phyloP scores from a whole-genome alignment of 768 basidiomycete species.

The Postia placenta region DNA sequence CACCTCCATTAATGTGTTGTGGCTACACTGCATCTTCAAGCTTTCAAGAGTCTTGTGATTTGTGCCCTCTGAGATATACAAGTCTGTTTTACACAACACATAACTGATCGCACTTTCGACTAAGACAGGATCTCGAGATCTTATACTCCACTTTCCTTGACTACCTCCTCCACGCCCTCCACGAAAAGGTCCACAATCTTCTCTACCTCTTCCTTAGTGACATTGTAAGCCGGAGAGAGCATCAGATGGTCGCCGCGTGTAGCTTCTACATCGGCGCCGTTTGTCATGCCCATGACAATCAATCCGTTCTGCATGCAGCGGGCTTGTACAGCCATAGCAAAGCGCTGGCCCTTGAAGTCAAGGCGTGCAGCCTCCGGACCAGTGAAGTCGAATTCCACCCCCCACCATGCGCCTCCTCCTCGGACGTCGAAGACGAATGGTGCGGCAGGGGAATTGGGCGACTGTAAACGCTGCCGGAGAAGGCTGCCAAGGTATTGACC shows the following conservation, averaged over 20 bases:
- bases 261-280: conserved; percentile 64
- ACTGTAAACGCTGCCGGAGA: conserved; percentile 47
- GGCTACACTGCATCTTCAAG: no score
- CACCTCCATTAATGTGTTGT: no score
- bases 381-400: conserved; percentile 73
- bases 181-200: conserved; percentile 62
- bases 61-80: background rate
- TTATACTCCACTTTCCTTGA: conserved; percentile 30
- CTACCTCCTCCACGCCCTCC: conserved; percentile 58
- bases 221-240: conserved; percentile 76
- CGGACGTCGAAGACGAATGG: conserved; percentile 76
- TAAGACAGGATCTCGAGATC: no score
- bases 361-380: conserved; percentile 33
- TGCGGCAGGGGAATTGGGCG: conserved; percentile 50
- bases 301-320: conserved; percentile 61
- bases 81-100: background rate
- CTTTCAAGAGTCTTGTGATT: no score
- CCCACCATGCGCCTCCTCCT: conserved; percentile 82
- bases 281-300: conserved; percentile 68
- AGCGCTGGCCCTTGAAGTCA: conserved; percentile 45
- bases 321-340: conserved; percentile 69
- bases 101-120: no score
- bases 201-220: conserved; percentile 63
- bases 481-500: conserved; percentile 54
- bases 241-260: conserved; percentile 69